phyloP scores from a whole-genome alignment of 352 stramenopile species.

The Phytophthora pseudosyringae region DNA sequence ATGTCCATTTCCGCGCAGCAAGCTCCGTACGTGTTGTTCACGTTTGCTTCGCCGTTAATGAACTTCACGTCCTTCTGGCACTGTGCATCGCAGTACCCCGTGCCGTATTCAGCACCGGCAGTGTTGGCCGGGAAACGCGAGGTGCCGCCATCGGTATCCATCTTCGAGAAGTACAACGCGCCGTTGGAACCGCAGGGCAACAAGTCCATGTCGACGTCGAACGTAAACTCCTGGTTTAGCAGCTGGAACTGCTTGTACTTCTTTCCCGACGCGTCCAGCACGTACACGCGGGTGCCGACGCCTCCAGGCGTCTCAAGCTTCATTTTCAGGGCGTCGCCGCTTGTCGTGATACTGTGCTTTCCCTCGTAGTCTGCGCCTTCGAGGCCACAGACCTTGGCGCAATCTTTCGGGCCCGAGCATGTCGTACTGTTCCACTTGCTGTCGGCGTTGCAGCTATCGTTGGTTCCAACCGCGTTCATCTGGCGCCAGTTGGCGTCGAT shows the following conservation, averaged over 20 bases:
- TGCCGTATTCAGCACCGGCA: slow-evolving; percentile 30
- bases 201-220: slow-evolving; percentile 70
- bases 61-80: slow-evolving; percentile 67
- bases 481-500: slow-evolving; percentile 66
- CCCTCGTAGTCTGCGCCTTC: slow-evolving; percentile 60
- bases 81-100: slow-evolving; percentile 58
- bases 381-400: slow-evolving; percentile 50
- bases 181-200: slow-evolving; percentile 62
- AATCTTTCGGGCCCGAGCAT: slow-evolving; percentile 47
- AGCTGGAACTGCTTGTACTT: slow-evolving; percentile 59
- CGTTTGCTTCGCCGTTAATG: slow-evolving; percentile 66
- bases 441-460: slow-evolving; percentile 52
- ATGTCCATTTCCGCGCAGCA: slow-evolving; percentile 73
- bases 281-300: slow-evolving; percentile 60
- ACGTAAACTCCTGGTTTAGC: slow-evolving; percentile 68
- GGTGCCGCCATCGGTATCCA: slow-evolving; percentile 56
- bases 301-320: slow-evolving; percentile 56
- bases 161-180: slow-evolving; percentile 71
- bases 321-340: slow-evolving; percentile 37
- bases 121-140: slow-evolving; percentile 21
- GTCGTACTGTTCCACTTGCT: slow-evolving; percentile 46
- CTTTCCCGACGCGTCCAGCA: slow-evolving; percentile 40
- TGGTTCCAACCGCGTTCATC: slow-evolving; percentile 50
- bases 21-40: slow-evolving; percentile 46
- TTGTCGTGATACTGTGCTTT: slow-evolving; percentile 53